Percentiles rank a stretch among this genome's conserved stretches.
Conservation (phyloP, 116 monocot genomes). For the Dioscorea cayenensis region DNA sequence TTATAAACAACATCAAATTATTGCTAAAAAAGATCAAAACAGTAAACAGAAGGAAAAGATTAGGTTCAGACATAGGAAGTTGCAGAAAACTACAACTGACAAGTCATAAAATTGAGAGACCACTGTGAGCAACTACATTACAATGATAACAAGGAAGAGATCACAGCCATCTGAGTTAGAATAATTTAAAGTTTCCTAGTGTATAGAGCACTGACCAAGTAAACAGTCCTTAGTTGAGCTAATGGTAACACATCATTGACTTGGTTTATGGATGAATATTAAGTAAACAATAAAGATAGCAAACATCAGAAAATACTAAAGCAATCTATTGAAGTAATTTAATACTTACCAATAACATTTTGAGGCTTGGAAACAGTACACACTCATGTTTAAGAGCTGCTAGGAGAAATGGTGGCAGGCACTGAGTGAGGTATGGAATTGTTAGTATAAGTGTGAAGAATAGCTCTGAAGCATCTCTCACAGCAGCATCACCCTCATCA, state of each 20-base stretch:
- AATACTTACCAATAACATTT: conserved; percentile 55
- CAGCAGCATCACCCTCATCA: conserved; percentile 20
- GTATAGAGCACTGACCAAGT: neutral
- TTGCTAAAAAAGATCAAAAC: neutral
- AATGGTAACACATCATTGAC: neutral
- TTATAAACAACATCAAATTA: neutral
- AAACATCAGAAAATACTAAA: neutral
- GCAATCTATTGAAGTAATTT: neutral
- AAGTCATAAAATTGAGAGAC: neutral
- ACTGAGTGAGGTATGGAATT: conserved; percentile 65
- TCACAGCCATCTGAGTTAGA: neutral
- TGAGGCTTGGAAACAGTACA: conserved; percentile 53
- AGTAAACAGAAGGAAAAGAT: no score
- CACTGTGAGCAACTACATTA: no score
- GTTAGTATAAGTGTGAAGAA: conserved; percentile 63
- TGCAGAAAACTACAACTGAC: neutral
- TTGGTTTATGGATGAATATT: neutral
- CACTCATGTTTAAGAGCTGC: conserved; percentile 68
- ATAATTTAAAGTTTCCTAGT: neutral
- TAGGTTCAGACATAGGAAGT: no score
- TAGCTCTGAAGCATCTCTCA: conserved; percentile 35
- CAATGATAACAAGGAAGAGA: neutral
- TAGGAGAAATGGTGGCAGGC: conserved; percentile 56
- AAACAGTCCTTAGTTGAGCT: neutral
- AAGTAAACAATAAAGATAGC: neutral